These are phyloP conservation scores for Vanderwaltozyma yarrowii DNA, from an alignment of 805 yeast genomes.

Conservation along the genomic window DNA sequence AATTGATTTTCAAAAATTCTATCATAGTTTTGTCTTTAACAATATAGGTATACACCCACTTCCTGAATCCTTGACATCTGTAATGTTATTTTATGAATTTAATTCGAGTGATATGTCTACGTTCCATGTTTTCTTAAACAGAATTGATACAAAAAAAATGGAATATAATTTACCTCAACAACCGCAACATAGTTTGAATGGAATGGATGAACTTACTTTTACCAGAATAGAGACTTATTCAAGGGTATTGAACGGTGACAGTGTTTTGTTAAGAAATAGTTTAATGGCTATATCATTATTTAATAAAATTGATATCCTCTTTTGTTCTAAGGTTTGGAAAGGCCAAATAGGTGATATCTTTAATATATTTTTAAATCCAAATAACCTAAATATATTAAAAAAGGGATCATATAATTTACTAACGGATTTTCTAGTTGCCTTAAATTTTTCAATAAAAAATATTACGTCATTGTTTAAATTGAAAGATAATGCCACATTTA, in stretches of 20 bases:
- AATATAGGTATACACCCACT: conserved; percentile 21
- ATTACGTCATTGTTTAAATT: conserved; percentile 15
- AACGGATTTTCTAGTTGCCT: conserved; percentile 24
- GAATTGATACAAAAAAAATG: conserved; percentile 21
- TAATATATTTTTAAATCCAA: conserved; percentile 16
- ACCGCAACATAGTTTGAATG: background rate
- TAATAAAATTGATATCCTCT: conserved; percentile 13
- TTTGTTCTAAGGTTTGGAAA: conserved; percentile 21
- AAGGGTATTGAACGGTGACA: conserved; percentile 13
- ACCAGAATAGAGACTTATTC: background rate
- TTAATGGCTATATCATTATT: conserved; percentile 24
- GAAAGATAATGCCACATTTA: conserved; percentile 7
- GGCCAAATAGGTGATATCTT: conserved; percentile 14
- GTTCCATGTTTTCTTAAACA: conserved; percentile 21
- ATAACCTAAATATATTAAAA: conserved; percentile 15
- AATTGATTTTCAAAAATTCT: conserved; percentile 18
- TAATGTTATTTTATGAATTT: conserved; percentile 25
- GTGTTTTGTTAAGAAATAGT: conserved; percentile 19
- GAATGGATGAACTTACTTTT: background rate
- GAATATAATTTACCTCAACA: conserved; percentile 13
- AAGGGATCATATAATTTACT: conserved; percentile 22
- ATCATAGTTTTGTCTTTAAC: conserved; percentile 23
- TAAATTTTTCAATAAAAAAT: conserved; percentile 27
- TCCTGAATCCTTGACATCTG: conserved; percentile 21
- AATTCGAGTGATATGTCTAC: conserved; percentile 12